phyloP scores from a whole-genome alignment of 345 rosid genomes.

The sweet orange (Citrus sinensis) region DNA sequence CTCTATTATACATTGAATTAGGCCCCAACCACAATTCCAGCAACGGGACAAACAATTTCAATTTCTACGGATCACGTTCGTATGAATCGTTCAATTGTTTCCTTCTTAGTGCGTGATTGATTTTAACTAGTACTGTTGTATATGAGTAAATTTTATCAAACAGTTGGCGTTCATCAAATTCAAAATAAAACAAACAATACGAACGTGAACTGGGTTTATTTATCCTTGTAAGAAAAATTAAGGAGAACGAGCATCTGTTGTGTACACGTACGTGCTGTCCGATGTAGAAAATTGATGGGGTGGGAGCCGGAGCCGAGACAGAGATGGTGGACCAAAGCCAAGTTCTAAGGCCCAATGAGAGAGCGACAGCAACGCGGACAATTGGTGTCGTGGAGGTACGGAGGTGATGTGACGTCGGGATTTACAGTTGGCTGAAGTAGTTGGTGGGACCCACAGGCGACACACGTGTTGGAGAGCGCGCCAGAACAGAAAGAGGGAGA shows the following conservation, averaged over 20 bases:
- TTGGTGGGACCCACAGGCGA: conserved; percentile 14
- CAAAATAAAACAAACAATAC: too few relatives aligned
- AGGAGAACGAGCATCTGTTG: too few relatives aligned
- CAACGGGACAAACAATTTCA: neutral
- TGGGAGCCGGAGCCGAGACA: too few relatives aligned
- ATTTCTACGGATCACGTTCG: too few relatives aligned
- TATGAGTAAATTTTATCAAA: too few relatives aligned
- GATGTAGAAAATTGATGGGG: neutral
- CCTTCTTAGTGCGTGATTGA: too few relatives aligned
- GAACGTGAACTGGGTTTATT: too few relatives aligned
- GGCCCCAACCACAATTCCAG: neutral
- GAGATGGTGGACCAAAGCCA: too few relatives aligned
- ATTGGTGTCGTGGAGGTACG: conserved; percentile 23
- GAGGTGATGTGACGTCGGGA: conserved; percentile 32
- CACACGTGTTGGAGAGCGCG: conserved; percentile 26
- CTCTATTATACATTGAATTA: neutral
- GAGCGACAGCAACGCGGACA: neutral
- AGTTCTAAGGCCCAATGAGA: conserved; percentile 10
- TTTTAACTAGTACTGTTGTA: too few relatives aligned
- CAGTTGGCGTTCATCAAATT: too few relatives aligned
- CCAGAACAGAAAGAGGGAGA: neutral
- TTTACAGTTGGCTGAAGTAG: conserved; percentile 42
- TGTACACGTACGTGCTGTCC: neutral
- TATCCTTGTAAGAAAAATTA: too few relatives aligned
- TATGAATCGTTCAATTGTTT: too few relatives aligned